Conservation (phyloP, 257 asterid species). For the Plantago elongata region DNA sequence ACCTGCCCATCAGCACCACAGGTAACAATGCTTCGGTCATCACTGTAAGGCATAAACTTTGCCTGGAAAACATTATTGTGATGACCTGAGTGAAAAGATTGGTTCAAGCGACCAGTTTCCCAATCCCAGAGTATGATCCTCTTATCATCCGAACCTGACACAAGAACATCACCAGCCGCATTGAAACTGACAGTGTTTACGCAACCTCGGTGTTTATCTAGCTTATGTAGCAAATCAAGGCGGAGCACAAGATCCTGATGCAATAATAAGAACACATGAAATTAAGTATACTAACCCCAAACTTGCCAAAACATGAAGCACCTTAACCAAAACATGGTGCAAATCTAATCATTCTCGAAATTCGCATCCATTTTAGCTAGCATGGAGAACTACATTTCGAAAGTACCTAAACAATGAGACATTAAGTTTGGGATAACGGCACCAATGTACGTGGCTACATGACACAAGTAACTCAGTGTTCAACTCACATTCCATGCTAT, state of each 20-base stretch:
- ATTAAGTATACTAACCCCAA: constrained; percentile 1
- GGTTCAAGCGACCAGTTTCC: constrained; percentile 63
- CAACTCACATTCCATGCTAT: too few species aligned
- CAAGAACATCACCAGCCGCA: constrained; percentile 61
- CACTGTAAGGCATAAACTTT: constrained; percentile 74
- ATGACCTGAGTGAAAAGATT: constrained; percentile 76
- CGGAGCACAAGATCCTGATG: constrained; percentile 83
- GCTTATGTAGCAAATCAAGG: constrained; percentile 59
- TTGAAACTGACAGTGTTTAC: constrained; percentile 85
- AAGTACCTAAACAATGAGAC: too few species aligned
- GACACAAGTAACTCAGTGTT: too few species aligned
- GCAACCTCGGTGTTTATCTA: constrained; percentile 76
- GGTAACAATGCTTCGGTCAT: constrained; percentile 79
- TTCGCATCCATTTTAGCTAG: too few species aligned
- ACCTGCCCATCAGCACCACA: constrained; percentile 99
- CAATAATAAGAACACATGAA: constrained; percentile 6
- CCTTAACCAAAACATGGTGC: not conserved
- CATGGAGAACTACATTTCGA: too few species aligned
- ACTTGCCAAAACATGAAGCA: constrained; percentile 1
- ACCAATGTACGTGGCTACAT: too few species aligned
- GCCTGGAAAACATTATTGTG: constrained; percentile 85
- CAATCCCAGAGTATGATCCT: constrained; percentile 89
- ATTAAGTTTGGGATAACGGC: too few species aligned
- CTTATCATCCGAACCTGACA: constrained; percentile 88
- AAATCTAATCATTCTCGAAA: not conserved